phyloP scores from a whole-genome alignment of 2,329 filamentous ascomycete genomes.

The Fusarium aywerte region DNA sequence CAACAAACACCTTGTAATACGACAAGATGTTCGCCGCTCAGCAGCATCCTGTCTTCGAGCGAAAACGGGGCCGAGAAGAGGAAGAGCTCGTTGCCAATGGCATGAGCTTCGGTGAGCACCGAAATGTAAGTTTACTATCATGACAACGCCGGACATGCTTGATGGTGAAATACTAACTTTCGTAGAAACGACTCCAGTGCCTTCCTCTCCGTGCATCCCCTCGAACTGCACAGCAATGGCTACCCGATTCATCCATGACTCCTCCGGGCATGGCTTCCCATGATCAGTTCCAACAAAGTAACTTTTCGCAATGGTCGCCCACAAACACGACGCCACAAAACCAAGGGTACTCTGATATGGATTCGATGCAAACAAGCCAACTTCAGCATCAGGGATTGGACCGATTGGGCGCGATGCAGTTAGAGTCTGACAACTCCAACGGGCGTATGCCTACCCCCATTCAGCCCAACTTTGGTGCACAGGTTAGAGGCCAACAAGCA shows the following conservation, averaged over 20 bases:
- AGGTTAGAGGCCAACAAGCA: constrained; percentile 65
- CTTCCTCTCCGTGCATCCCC: constrained; percentile 63
- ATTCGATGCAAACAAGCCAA: constrained; percentile 59
- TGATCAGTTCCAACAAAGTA: constrained; percentile 49
- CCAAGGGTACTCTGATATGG: constrained; percentile 57
- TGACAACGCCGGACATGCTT: background rate
- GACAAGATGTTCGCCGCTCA: constrained; percentile 53
- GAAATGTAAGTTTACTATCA: constrained; percentile 56
- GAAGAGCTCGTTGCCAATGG: constrained; percentile 53
- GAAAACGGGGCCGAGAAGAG: constrained; percentile 61
- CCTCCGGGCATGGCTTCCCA: constrained; percentile 56
- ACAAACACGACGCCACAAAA: constrained; percentile 27
- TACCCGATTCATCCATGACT: constrained; percentile 51
- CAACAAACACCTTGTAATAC: constrained; percentile 3
- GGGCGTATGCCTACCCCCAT: constrained; percentile 69
- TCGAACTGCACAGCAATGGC: constrained; percentile 46
- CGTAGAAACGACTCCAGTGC: constrained; percentile 65
- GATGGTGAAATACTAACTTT: constrained; percentile 31
- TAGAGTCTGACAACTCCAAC: constrained; percentile 45
- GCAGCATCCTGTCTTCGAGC: constrained; percentile 46
- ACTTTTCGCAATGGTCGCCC: constrained; percentile 49
- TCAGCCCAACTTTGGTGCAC: constrained; percentile 66
- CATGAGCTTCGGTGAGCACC: constrained; percentile 61
- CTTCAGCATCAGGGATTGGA: constrained; percentile 18
- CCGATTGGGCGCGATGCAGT: constrained; percentile 23